These are phyloP conservation scores for Sporisorium sorghi DNA, from an alignment of 1,284 basidiomycete species.

Conservation along the genomic window DNA sequence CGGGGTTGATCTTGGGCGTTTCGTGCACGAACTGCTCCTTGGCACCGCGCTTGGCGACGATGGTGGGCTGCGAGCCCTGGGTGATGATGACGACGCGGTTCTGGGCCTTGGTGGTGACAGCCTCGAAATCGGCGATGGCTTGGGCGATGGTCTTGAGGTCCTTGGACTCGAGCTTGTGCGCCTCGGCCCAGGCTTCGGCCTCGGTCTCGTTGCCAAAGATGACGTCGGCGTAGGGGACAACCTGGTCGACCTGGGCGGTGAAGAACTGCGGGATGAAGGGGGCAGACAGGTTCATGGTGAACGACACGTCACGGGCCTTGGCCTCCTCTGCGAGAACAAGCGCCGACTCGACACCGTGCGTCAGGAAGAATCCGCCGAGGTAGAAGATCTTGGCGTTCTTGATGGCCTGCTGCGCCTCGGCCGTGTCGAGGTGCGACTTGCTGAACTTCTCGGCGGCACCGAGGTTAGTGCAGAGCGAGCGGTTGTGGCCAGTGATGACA, in stretches of 20 bases:
- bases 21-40: constrained; percentile 72
- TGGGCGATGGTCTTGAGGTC: constrained; percentile 66
- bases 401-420: constrained; percentile 81
- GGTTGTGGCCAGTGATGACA: constrained; percentile 90
- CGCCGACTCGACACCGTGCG: constrained; percentile 84
- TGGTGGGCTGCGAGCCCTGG: constrained; percentile 84
- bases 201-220: constrained; percentile 87
- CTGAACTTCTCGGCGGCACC: constrained; percentile 91
- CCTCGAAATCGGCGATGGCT: constrained; percentile 62
- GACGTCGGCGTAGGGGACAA: constrained; percentile 65
- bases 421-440: constrained; percentile 81
- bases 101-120: constrained; percentile 43
- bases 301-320: constrained; percentile 77
- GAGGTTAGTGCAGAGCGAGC: constrained; percentile 92
- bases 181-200: constrained; percentile 85
- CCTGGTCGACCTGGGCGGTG: constrained; percentile 72
- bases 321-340: constrained; percentile 84
- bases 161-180: constrained; percentile 69
- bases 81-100: constrained; percentile 93
- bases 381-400: constrained; percentile 88
- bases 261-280: constrained; percentile 99
- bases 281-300: constrained; percentile 88
- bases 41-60: constrained; percentile 77
- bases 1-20: constrained; percentile 71
- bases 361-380: constrained; percentile 97